These are phyloP conservation scores for Aspergillus sp. DNA, from an alignment of 2,329 filamentous ascomycete species.

Conservation along the genomic window DNA sequence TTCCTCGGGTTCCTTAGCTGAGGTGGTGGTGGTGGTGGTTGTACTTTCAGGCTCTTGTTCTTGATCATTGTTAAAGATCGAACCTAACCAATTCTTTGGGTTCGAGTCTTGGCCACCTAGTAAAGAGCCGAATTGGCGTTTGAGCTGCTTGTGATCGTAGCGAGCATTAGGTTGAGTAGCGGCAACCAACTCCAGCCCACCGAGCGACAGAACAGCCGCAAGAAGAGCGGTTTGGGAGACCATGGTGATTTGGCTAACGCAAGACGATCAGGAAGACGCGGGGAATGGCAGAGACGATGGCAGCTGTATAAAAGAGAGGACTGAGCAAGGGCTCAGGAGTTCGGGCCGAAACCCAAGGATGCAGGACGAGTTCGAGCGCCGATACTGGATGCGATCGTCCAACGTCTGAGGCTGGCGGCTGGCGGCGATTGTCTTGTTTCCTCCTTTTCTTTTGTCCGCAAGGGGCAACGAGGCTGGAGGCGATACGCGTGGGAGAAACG, in stretches of 20 bases:
- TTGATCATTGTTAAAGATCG: background rate
- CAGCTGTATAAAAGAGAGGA: constrained; percentile 23
- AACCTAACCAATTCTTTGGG: constrained; percentile 1
- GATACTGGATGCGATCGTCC: constrained; percentile 11
- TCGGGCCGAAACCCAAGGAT: constrained; percentile 8
- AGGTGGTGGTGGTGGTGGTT: background rate
- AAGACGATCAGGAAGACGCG: constrained; percentile 10
- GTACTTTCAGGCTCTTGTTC: background rate
- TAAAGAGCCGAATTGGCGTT: constrained; percentile 21
- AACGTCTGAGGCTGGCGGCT: background rate
- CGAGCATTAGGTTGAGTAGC: constrained; percentile 34
- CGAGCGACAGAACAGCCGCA: constrained; percentile 34
- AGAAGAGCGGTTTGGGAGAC: constrained; percentile 29
- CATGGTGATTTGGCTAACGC: constrained; percentile 26
- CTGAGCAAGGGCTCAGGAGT: constrained; percentile 23
- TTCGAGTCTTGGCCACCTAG: background rate
- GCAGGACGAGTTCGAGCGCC: constrained; percentile 10
- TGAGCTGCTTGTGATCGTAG: constrained; percentile 28
- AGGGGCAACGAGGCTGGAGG: constrained; percentile 10
- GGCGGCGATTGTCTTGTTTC: background rate
- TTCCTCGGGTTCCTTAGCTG: background rate
- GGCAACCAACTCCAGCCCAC: constrained; percentile 32
- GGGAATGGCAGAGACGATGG: constrained; percentile 7
- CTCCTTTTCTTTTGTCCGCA: constrained; percentile 5
- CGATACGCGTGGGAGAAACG: constrained; percentile 9